Evolutionary conservation across 768 basidiomycete species (phyloP).

Genomic region (Rhodotorula toruloides): DNA sequence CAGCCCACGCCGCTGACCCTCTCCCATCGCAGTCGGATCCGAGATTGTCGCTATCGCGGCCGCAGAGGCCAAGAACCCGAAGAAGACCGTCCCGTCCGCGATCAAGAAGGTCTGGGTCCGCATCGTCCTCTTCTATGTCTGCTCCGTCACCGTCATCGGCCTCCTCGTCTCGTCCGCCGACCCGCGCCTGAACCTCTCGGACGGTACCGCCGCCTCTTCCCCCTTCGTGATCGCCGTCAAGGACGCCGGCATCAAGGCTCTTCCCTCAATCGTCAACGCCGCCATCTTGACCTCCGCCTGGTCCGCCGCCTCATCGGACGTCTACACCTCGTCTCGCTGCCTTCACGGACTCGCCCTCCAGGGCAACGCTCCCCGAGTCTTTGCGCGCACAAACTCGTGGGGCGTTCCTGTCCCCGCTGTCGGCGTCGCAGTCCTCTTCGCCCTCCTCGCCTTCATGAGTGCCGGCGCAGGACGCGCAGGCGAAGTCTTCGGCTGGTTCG

Average conservation of each 20-base stretch:
- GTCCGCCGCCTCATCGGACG: constrained; percentile 43
- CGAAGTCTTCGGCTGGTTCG: constrained; percentile 27
- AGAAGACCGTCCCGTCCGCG: constrained; percentile 59
- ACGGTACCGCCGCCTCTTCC: constrained; percentile 7
- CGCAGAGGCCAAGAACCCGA: constrained; percentile 51
- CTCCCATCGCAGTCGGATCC: neutral
- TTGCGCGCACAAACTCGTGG: constrained; percentile 44
- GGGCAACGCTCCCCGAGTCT: constrained; percentile 46
- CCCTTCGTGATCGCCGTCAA: constrained; percentile 44
- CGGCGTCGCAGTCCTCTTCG: constrained; percentile 42
- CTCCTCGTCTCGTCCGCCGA: constrained; percentile 45
- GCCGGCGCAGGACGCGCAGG: constrained; percentile 22
- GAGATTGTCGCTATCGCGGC: constrained; percentile 50
- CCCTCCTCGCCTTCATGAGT: constrained; percentile 33
- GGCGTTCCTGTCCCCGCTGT: constrained; percentile 46
- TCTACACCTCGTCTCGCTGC: constrained; percentile 45
- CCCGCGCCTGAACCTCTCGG: constrained; percentile 6
- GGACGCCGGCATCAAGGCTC: constrained; percentile 46
- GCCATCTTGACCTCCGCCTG: constrained; percentile 47
- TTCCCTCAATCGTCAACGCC: constrained; percentile 48
- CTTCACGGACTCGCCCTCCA: constrained; percentile 47
- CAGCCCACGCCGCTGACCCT: neutral
- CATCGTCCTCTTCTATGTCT: constrained; percentile 61
- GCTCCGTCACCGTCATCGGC: constrained; percentile 46
- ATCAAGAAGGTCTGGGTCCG: constrained; percentile 66